These are phyloP conservation scores for Metarhizium brunneum DNA, from an alignment of 2,329 filamentous ascomycete species.

Conservation along the genomic window DNA sequence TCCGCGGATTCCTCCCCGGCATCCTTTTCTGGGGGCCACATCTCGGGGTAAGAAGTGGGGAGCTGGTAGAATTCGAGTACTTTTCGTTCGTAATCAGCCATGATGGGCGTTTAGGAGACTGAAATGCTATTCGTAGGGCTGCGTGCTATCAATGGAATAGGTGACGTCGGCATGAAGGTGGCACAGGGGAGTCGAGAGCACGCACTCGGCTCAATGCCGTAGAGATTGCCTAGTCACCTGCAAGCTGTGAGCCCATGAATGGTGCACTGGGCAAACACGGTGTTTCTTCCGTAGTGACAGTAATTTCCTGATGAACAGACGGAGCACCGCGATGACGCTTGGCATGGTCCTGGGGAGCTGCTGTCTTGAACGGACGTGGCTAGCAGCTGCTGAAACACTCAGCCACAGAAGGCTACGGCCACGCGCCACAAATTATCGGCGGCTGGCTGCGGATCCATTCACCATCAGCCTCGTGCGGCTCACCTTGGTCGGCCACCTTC, in stretches of 20 bases:
- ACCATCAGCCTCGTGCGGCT: background rate
- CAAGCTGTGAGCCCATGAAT: background rate
- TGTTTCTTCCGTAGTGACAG: background rate
- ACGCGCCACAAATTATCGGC: conserved; percentile 6
- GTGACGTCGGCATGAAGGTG: background rate
- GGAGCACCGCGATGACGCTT: background rate
- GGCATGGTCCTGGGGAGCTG: too few species aligned
- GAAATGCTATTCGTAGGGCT: background rate
- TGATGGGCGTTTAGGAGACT: conserved; percentile 17
- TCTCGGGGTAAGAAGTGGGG: conserved; percentile 63
- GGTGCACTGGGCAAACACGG: background rate
- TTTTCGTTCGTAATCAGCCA: conserved; percentile 65
- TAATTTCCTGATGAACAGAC: background rate
- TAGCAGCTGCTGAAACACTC: background rate
- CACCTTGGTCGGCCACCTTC: conserved; percentile 3
- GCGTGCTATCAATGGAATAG: conserved; percentile 2
- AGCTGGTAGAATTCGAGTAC: conserved; percentile 89
- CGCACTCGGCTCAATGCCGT: background rate
- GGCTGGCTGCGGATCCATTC: too few species aligned
- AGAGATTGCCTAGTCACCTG: background rate
- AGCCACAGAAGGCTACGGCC: background rate
- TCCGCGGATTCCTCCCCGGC: conserved; percentile 56
- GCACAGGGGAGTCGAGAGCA: background rate
- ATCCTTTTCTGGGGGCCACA: conserved; percentile 79
- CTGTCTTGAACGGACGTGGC: background rate